phyloP scores from a whole-genome alignment of 2,329 filamentous ascomycete species.

The Pseudogymnoascus sp. region DNA sequence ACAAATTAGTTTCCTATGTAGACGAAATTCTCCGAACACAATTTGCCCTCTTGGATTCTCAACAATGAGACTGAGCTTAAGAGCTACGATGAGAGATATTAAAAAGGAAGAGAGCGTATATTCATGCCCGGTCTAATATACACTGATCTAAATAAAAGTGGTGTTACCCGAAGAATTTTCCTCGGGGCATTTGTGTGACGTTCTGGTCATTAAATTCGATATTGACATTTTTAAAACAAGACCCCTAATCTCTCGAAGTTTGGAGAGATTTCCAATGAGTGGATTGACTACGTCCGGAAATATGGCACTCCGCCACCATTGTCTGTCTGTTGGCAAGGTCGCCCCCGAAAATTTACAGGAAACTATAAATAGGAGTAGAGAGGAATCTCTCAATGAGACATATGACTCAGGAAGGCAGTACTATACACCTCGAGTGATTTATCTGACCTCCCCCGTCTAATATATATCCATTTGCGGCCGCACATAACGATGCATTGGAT shows the following conservation, averaged over 20 bases:
- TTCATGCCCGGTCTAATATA: no score
- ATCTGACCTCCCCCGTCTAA: neutral
- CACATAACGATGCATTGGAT: slow-evolving; percentile 48
- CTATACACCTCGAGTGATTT: slow-evolving; percentile 6
- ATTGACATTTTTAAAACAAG: neutral
- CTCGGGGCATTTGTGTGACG: no score
- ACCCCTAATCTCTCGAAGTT: slow-evolving; percentile 36
- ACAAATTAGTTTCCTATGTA: no score
- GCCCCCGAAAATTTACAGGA: slow-evolving; percentile 23
- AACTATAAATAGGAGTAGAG: slow-evolving; percentile 29
- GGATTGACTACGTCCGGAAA: slow-evolving; percentile 33
- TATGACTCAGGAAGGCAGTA: slow-evolving; percentile 26
- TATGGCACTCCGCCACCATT: slow-evolving; percentile 25
- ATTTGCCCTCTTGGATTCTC: no score
- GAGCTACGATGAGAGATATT: no score
- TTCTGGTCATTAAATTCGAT: neutral
- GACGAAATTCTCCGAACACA: no score
- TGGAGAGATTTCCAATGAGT: slow-evolving; percentile 37
- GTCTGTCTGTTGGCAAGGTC: slow-evolving; percentile 12
- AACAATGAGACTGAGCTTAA: no score
- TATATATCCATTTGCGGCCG: slow-evolving; percentile 39
- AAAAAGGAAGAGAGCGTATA: no score
- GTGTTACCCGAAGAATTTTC: no score
- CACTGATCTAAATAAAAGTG: no score
- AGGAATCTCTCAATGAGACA: slow-evolving; percentile 27